Evolutionary conservation across 495 filamentous ascomycete species (phyloP).

Genomic region (Zalerion maritima): DNA sequence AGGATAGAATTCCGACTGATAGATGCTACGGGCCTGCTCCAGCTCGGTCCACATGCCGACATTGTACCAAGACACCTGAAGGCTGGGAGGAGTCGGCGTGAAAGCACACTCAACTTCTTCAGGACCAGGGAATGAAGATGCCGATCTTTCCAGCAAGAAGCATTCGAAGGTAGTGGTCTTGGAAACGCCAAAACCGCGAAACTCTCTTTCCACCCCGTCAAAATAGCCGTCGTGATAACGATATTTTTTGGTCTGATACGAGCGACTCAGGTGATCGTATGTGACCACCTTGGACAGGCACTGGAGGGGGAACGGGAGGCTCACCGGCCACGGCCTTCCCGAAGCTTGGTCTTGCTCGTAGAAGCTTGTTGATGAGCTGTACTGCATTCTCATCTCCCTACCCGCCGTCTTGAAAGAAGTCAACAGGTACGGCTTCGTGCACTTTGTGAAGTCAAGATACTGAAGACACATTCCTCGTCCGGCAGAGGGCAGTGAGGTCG

Average conservation of each 20-base stretch:
- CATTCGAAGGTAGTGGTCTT: constrained; percentile 1
- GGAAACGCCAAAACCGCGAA: constrained; percentile 23
- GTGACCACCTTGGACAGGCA: constrained; percentile 6
- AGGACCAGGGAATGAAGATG: too few species aligned
- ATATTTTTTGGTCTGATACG: constrained; percentile 6
- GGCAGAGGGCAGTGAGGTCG: background rate
- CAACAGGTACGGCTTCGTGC: constrained; percentile 9
- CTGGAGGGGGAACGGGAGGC: constrained; percentile 19
- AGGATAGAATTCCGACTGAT: too few species aligned
- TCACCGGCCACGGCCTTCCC: constrained; percentile 17
- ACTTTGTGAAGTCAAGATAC: constrained; percentile 9
- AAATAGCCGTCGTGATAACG: constrained; percentile 24
- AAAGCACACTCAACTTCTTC: too few species aligned
- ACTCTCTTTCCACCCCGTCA: constrained; percentile 20
- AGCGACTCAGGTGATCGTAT: constrained; percentile 11
- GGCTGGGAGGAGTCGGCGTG: too few species aligned
- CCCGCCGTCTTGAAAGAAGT: constrained; percentile 9
- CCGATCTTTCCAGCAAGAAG: too few species aligned
- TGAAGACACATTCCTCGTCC: background rate
- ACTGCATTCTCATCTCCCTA: constrained; percentile 9
- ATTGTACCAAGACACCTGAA: too few species aligned
- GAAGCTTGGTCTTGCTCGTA: constrained; percentile 11
- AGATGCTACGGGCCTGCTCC: too few species aligned
- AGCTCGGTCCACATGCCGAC: too few species aligned
- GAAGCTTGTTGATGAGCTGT: constrained; percentile 16